Evolutionary conservation across 768 basidiomycete species (phyloP).

Genomic region (Tubosaeta sp.): DNA sequence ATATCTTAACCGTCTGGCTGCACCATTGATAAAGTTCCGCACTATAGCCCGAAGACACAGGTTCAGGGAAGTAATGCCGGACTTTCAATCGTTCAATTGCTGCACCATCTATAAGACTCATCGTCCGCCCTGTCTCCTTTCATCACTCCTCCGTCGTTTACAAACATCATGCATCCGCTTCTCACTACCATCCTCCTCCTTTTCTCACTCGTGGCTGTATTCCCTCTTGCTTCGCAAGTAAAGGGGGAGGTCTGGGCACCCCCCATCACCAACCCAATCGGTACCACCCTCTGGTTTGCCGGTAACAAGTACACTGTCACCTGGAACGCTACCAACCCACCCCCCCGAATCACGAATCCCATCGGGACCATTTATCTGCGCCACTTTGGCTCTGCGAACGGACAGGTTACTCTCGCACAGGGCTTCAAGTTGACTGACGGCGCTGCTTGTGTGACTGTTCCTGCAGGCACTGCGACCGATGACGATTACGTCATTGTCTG

Average conservation of each 20-base stretch:
- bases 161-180: constrained; percentile 18
- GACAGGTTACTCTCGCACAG: constrained; percentile 32
- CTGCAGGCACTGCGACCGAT: constrained; percentile 32
- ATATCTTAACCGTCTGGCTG: no score
- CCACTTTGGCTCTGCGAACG: constrained; percentile 23
- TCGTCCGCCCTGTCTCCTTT: not conserved
- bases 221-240: constrained; percentile 20
- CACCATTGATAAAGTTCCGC: not conserved
- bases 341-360: constrained; percentile 45
- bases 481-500: constrained; percentile 42
- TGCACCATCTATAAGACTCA: constrained; percentile 11
- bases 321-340: constrained; percentile 43
- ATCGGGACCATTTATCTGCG: constrained; percentile 41
- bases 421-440: constrained; percentile 37
- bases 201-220: constrained; percentile 24
- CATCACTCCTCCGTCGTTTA: not conserved
- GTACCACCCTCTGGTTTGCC: constrained; percentile 37
- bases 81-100: not conserved
- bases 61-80: not conserved
- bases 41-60: not conserved
- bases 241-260: constrained; percentile 50
- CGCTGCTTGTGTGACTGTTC: constrained; percentile 36
- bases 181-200: constrained; percentile 13
- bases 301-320: constrained; percentile 39
- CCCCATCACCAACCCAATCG: constrained; percentile 36